A percentile compares a stretch with the other conserved stretches of the same genome.
phyloP scores from a whole-genome alignment of 2,329 filamentous ascomycete species.

The Lachnellula subtilissima region DNA sequence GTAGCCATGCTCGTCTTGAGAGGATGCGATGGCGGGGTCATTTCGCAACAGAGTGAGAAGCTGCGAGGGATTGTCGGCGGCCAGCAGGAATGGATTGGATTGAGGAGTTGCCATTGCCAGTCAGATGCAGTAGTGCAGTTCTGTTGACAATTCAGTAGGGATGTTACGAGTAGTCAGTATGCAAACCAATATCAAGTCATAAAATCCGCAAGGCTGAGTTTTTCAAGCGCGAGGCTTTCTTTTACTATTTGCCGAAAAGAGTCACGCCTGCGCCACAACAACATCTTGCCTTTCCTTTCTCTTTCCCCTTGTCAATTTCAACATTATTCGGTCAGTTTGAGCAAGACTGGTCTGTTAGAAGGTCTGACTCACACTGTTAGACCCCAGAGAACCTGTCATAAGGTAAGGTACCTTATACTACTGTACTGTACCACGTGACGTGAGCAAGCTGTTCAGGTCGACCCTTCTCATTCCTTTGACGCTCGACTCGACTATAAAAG shows the following conservation, averaged over 20 bases:
- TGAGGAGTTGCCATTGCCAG: slow-evolving; percentile 14
- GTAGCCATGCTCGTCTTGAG: slow-evolving; percentile 89
- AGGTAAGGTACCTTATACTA: too few species aligned
- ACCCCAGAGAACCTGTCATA: background rate
- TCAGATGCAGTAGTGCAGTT: background rate
- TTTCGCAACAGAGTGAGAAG: slow-evolving; percentile 71
- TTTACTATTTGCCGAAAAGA: background rate
- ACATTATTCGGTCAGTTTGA: too few species aligned
- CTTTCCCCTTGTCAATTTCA: too few species aligned
- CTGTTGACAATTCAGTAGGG: too few species aligned
- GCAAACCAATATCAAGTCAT: background rate
- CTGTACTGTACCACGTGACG: too few species aligned
- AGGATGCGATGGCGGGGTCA: slow-evolving; percentile 69
- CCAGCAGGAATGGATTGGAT: slow-evolving; percentile 66
- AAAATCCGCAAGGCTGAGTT: background rate
- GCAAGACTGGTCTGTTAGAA: background rate
- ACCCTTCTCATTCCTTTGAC: background rate
- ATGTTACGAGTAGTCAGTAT: background rate
- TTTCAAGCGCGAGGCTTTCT: background rate
- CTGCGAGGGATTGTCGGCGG: slow-evolving; percentile 72
- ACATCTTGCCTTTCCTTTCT: background rate
- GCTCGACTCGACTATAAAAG: background rate
- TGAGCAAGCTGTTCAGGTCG: too few species aligned
- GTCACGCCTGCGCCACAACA: background rate
- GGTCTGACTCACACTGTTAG: background rate